phyloP scores from a whole-genome alignment of 306 rosid genomes.

The Gleditsia sinensis region DNA sequence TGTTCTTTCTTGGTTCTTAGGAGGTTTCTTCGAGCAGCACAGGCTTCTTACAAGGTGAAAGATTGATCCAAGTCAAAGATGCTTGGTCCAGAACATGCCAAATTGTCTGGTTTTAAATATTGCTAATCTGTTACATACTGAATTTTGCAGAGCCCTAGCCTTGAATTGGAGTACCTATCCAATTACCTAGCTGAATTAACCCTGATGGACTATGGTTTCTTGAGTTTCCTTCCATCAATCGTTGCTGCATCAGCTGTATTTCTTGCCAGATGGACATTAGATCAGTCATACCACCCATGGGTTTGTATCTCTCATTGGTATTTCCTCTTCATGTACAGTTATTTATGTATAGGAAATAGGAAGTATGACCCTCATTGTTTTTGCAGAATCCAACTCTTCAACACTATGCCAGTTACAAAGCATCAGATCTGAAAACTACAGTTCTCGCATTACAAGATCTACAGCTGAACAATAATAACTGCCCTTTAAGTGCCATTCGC shows the following conservation, averaged over 20 bases:
- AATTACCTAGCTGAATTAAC: slow-evolving; percentile 83
- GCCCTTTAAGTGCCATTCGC: slow-evolving; percentile 68
- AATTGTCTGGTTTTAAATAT: slow-evolving; percentile 10
- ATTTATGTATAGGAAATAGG: background rate
- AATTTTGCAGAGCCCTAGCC: slow-evolving; percentile 64
- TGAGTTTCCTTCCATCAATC: slow-evolving; percentile 75
- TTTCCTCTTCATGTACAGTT: slow-evolving; percentile 24
- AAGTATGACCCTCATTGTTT: slow-evolving; percentile 27
- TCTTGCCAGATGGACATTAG: slow-evolving; percentile 89
- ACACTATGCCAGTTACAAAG: slow-evolving; percentile 68
- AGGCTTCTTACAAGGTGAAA: slow-evolving; percentile 77
- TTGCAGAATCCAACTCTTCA: slow-evolving; percentile 84
- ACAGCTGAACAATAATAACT: slow-evolving; percentile 64
- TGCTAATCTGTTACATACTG: slow-evolving; percentile 27
- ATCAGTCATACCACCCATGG: slow-evolving; percentile 89
- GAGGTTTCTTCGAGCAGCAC: slow-evolving; percentile 93
- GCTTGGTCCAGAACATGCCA: slow-evolving; percentile 34
- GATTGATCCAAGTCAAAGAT: slow-evolving; percentile 19
- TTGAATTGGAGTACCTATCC: slow-evolving; percentile 88
- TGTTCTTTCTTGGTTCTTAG: slow-evolving; percentile 50
- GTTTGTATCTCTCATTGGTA: slow-evolving; percentile 48
- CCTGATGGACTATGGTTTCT: slow-evolving; percentile 70
- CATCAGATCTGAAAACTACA: slow-evolving; percentile 70
- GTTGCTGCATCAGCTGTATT: slow-evolving; percentile 93
- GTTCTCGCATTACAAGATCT: slow-evolving; percentile 79